A percentile compares a stretch with the other conserved stretches of the same genome.
Evolutionary conservation across 2,329 filamentous ascomycete species (phyloP).

Genomic region (Pseudopyricularia cyperi): DNA sequence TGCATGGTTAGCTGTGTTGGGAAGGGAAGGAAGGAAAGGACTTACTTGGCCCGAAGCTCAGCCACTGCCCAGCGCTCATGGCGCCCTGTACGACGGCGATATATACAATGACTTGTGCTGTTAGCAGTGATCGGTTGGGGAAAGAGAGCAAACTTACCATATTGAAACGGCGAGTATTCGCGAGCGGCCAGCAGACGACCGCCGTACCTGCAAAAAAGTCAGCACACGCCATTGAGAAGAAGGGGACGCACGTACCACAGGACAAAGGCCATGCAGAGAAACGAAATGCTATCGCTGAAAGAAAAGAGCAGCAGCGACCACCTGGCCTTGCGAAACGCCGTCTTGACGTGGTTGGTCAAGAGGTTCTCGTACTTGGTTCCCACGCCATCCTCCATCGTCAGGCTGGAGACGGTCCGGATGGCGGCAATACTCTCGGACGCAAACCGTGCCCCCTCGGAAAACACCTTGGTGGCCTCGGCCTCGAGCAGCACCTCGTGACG

Average conservation of each 20-base stretch:
- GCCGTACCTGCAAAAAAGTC: constrained; percentile 12
- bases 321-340: constrained; percentile 16
- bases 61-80: constrained; percentile 17
- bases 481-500: constrained; percentile 42
- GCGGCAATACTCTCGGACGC: constrained; percentile 49
- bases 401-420: constrained; percentile 46
- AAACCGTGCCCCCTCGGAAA: constrained; percentile 48
- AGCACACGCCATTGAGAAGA: neutral
- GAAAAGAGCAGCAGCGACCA: constrained; percentile 20
- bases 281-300: constrained; percentile 28
- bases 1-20: neutral
- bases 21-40: neutral
- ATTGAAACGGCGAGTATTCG: constrained; percentile 17
- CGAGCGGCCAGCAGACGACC: constrained; percentile 12
- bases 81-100: constrained; percentile 19
- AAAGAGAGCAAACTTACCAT: constrained; percentile 3
- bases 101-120: constrained; percentile 14
- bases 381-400: constrained; percentile 49
- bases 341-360: constrained; percentile 18
- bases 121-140: no score
- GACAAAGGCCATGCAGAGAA: constrained; percentile 44
- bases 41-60: constrained; percentile 18
- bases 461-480: constrained; percentile 40
- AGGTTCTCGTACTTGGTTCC: constrained; percentile 21
- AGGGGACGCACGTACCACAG: constrained; percentile 32